Conservation (phyloP, 2,329 filamentous ascomycete genomes). For the Tolypocladium pustulatum region DNA sequence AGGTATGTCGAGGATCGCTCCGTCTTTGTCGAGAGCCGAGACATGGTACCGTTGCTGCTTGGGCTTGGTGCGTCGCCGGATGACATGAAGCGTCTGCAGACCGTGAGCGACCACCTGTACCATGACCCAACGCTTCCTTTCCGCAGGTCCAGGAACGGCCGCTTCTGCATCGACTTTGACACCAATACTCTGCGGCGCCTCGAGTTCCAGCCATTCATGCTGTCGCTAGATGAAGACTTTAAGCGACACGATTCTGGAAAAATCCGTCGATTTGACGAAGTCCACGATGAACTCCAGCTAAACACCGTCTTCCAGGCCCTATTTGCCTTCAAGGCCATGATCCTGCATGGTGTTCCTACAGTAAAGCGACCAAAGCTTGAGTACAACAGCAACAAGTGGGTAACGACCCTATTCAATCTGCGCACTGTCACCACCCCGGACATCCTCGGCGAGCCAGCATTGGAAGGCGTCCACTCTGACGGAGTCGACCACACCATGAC, state of each 20-base stretch:
- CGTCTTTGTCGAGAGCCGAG: slow-evolving; percentile 13
- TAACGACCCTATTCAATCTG: slow-evolving; percentile 18
- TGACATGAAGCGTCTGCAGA: slow-evolving; percentile 10
- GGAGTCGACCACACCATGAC: slow-evolving; percentile 23
- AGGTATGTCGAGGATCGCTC: slow-evolving; percentile 12
- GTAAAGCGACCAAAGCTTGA: slow-evolving; percentile 12
- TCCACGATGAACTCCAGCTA: slow-evolving; percentile 15
- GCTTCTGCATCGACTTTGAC: slow-evolving; percentile 16
- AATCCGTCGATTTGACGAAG: slow-evolving; percentile 16
- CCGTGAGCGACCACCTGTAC: slow-evolving; percentile 12
- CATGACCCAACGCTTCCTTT: slow-evolving; percentile 17
- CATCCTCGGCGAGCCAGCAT: slow-evolving; percentile 17
- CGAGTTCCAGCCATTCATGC: slow-evolving; percentile 17
- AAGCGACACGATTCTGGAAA: slow-evolving; percentile 18
- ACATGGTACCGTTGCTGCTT: slow-evolving; percentile 13
- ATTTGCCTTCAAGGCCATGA: slow-evolving; percentile 18
- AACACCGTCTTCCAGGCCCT: slow-evolving; percentile 20
- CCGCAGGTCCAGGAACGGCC: slow-evolving; percentile 13
- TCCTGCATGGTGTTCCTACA: slow-evolving; percentile 13
- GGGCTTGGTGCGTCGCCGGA: slow-evolving; percentile 14
- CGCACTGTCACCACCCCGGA: slow-evolving; percentile 17
- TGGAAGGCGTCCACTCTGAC: slow-evolving; percentile 21
- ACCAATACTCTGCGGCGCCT: slow-evolving; percentile 14
- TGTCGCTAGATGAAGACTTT: slow-evolving; percentile 18
- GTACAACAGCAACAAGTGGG: slow-evolving; percentile 14